Conservation (phyloP, 75 land plant genomes). For the Cryptomeria japonica region DNA sequence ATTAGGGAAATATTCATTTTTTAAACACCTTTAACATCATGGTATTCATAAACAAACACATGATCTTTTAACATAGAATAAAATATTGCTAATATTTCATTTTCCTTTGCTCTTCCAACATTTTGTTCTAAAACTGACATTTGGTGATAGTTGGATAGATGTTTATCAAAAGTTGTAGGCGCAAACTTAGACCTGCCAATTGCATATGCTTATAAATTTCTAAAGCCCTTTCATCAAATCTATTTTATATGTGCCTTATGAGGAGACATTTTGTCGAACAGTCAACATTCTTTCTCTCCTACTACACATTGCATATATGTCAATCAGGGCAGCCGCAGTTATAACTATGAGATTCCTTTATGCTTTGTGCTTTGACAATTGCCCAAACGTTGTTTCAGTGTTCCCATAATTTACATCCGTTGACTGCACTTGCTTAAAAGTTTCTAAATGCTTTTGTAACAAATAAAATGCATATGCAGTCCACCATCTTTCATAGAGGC, state of each 20-base stretch:
- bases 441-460: no score
- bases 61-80: conserved; percentile 23
- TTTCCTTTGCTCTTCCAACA: not conserved
- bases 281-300: not conserved
- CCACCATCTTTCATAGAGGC: no score
- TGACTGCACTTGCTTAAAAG: not conserved
- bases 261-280: not conserved
- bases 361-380: not conserved
- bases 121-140: not conserved
- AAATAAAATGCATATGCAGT: no score
- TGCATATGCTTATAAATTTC: not conserved
- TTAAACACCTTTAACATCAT: conserved; percentile 16
- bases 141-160: not conserved
- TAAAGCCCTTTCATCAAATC: not conserved
- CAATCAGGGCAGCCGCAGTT: not conserved
- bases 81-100: conserved; percentile 21
- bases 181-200: not conserved
- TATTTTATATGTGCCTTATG: not conserved
- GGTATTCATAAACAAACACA: not conserved
- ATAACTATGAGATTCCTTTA: not conserved
- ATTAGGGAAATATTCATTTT: conserved; percentile 15
- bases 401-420: not conserved
- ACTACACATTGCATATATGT: not conserved
- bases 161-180: not conserved
- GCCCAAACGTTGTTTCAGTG: not conserved